Base-by-base conservation (phyloP, 495 filamentous ascomycete species). In the Coniosporium apollinis region DNA sequence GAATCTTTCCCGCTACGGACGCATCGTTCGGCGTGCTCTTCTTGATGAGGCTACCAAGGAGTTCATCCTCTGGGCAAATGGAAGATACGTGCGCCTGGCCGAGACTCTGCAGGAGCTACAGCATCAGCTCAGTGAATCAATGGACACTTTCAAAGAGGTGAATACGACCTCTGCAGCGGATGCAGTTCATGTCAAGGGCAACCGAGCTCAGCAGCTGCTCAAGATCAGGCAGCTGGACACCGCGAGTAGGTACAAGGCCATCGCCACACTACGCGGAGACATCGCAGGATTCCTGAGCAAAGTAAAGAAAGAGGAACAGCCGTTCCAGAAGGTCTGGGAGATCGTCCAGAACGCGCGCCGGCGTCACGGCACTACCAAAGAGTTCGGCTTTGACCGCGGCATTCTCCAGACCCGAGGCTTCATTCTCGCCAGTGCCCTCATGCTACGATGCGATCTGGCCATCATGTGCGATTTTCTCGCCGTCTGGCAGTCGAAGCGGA, bases 1-100 rank as follows among this genome's bases (percentile, higher is more conserved):
- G 15, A 61, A 66, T 30, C 62, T 82, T 36, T 54, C 74, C 7
- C 57, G 79, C 11, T 84, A 86, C 45, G 68, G 73, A 19, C 64
- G 76, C 15, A 67, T 84, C 5, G 64, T 79, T 19, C 63, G 70
- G 22, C 63, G 71, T 3, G 77, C 66, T 4, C 49, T 70, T 31
- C 54, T 85, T 2, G 73, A 84, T 34, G 74, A 81, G 46, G 56
- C 69, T 0, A 75, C 73, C 0, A 80, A 78, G 49, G 75, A 71
- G 38, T 76, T 83, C 46, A 67, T 72, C 18, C 37, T 64, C 11
- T 63, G 54, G 37, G 49, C 67, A 3, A 69, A 73, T 22, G 45
- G 47, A 3, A 38, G 57, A 29, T 73, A 68, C 45, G 39, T 67
- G 18, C 51, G 56, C 3, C 59, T 81, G 10, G 63, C 59, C n/a